Evolutionary conservation across 139 green algal species (phyloP), one percentile per base, ranked within the genome.

Genomic region (Micractinium sp.): DNA sequence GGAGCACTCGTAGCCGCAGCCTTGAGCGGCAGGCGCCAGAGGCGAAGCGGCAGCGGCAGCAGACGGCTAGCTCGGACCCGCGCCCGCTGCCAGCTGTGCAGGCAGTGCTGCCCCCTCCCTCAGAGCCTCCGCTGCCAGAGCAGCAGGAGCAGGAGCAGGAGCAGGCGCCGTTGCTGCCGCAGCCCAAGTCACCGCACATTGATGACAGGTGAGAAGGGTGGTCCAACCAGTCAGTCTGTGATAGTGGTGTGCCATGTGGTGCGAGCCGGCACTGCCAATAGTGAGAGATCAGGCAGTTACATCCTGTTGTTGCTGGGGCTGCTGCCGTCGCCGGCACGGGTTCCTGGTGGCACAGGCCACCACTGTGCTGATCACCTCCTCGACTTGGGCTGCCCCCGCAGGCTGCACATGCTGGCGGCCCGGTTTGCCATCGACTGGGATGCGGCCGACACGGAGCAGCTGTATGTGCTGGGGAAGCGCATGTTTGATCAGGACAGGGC

Each of bases 1-100:
- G 53, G 81, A 53, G 81, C 14, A 63, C 38, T 2, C 47, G 81
- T 22, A 85, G 81, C 81, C 81, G 31, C 31, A 85, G 81, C 81
- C 53, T 29, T 25, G 81, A 85, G 79, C 79, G n/a, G 47, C 41
- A 41, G 79, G 47, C 13, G 19, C 79, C 41, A 7, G 79, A 85
- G 22, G 79, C 79, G 23, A 85, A 85, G 79, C 39, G 79, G 79
- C 39, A 69, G 41, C 79, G 79, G 39, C 38, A 60, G 77, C 1
- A 33, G 36, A 38, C 73, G n/a, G 18, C 73, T 14, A 35, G 25
- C 73, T 12, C 63, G 63, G 20, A 5, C 20, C 63, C 63, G 63
- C 63, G 7, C 2, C 63, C 63, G 3, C 63, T 27, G 63, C 63
- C 63, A 27, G 63, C 20, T 25, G 20, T 71, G 63, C 63, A 2